Percentiles rank a stretch among this genome's conserved stretches.
Evolutionary conservation across 2,329 filamentous ascomycete genomes (phyloP).

Genomic region (Stachybotrys elegans): DNA sequence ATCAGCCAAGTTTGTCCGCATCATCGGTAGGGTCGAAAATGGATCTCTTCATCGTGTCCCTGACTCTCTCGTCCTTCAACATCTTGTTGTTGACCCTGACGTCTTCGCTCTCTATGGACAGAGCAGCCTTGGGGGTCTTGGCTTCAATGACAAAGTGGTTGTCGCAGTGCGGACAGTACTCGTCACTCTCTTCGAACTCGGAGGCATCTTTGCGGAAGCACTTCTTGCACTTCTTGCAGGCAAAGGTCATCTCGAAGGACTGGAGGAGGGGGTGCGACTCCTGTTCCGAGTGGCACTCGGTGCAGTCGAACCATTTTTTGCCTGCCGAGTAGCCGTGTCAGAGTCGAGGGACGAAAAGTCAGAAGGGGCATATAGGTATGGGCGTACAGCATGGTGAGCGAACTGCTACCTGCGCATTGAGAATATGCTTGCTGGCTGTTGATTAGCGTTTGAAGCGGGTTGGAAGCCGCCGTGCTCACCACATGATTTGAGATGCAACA

Average conservation of each 20-base stretch:
- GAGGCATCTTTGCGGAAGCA: constrained; percentile 90
- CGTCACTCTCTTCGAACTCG: constrained; percentile 94
- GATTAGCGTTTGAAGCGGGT: constrained; percentile 3
- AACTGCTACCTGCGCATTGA: constrained; percentile 96
- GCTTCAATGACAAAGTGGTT: constrained; percentile 97
- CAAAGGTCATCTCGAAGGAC: constrained; percentile 83
- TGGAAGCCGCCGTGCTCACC: constrained; percentile 21
- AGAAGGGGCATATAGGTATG: too few relatives aligned
- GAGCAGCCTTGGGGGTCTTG: constrained; percentile 70
- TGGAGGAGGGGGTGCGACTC: constrained; percentile 74
- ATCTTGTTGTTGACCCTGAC: constrained; percentile 80
- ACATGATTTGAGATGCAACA: constrained; percentile 25
- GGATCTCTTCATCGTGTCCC: constrained; percentile 51
- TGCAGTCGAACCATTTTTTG: constrained; percentile 98
- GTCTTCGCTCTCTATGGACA: constrained; percentile 90
- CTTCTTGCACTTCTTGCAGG: constrained; percentile 99
- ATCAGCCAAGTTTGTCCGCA: constrained; percentile 69
- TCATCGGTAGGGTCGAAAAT: constrained; percentile 75
- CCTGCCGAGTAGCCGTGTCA: too few relatives aligned
- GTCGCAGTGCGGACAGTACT: constrained; percentile 98
- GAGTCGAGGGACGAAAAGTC: too few relatives aligned
- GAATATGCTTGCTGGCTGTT: constrained; percentile 77
- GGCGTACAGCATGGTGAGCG: constrained; percentile 87
- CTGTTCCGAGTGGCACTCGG: constrained; percentile 83
- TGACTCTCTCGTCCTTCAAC: constrained; percentile 83